These are phyloP conservation scores for Yamadazyma mexicana DNA, from an alignment of 1,139 yeast genomes.

Conservation along the genomic window DNA sequence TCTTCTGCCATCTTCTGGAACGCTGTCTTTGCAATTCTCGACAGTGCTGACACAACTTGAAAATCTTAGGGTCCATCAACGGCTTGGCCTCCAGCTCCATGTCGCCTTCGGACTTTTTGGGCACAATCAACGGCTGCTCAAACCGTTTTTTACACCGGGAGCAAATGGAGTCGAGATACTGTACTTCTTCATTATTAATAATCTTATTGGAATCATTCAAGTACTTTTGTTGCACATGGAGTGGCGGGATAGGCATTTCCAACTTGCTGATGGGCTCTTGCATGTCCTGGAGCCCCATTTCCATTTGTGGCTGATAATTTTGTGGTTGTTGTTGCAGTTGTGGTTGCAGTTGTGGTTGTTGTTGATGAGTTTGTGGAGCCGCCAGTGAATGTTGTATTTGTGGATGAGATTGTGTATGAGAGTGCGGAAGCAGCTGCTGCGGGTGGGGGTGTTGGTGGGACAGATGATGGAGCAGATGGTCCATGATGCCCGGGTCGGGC, in stretches of 20 bases:
- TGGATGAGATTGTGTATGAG: neutral
- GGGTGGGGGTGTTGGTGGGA: too few relatives aligned
- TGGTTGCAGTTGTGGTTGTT: neutral
- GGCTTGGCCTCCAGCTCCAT: slow-evolving; percentile 20
- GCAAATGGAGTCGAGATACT: slow-evolving; percentile 31
- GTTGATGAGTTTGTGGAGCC: too few relatives aligned
- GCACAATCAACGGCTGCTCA: slow-evolving; percentile 44
- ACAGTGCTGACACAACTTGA: slow-evolving; percentile 63
- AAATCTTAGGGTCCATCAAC: slow-evolving; percentile 47
- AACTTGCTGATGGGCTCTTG: slow-evolving; percentile 5
- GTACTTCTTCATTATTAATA: slow-evolving; percentile 19
- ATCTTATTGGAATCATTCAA: slow-evolving; percentile 21
- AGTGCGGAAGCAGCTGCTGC: neutral
- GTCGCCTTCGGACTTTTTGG: slow-evolving; percentile 24
- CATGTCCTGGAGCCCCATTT: neutral
- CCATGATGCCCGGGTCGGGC: slow-evolving; percentile 2
- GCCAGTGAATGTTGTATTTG: too few relatives aligned
- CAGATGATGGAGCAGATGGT: neutral
- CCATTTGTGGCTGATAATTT: neutral
- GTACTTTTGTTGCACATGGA: slow-evolving; percentile 43
- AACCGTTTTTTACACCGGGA: slow-evolving; percentile 62
- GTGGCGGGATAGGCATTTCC: slow-evolving; percentile 47
- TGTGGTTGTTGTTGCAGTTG: neutral
- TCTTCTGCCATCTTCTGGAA: slow-evolving; percentile 62
- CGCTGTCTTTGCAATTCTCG: slow-evolving; percentile 63